These are phyloP conservation scores for Davidsoniella eucalypti DNA, from an alignment of 2,329 filamentous ascomycete species.

Conservation along the genomic window DNA sequence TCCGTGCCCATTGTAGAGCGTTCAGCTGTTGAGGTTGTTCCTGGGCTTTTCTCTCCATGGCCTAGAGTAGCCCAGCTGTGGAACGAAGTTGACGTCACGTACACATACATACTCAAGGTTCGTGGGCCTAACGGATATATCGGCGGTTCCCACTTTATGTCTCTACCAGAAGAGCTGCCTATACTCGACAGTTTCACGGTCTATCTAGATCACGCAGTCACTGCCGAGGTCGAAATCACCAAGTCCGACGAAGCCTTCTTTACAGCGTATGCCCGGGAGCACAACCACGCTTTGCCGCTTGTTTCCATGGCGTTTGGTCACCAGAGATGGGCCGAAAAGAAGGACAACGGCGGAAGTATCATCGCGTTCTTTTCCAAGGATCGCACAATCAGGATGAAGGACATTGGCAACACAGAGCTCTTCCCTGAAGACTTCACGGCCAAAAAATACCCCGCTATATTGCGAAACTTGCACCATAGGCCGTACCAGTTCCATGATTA, in stretches of 20 bases:
- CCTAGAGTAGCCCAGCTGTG: constrained; percentile 26
- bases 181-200: constrained; percentile 23
- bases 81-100: constrained; percentile 16
- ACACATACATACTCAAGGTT: constrained; percentile 21
- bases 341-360: background rate
- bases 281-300: constrained; percentile 16
- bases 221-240: constrained; percentile 24
- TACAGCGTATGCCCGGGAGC: constrained; percentile 15
- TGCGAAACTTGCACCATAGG: constrained; percentile 18
- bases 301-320: constrained; percentile 7
- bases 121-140: constrained; percentile 19
- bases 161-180: constrained; percentile 28
- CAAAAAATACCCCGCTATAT: constrained; percentile 8
- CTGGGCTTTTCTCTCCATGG: constrained; percentile 32
- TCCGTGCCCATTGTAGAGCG: constrained; percentile 22
- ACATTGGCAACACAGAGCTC: constrained; percentile 1
- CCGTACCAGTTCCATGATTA: constrained; percentile 28
- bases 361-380: constrained; percentile 3
- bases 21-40: constrained; percentile 21
- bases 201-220: constrained; percentile 22
- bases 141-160: constrained; percentile 25
- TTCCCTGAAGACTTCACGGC: constrained; percentile 15
- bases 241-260: background rate
- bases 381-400: background rate
- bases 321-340: background rate